Base-by-base conservation (phyloP, 306 rosid species). In the Malus asiatica region DNA sequence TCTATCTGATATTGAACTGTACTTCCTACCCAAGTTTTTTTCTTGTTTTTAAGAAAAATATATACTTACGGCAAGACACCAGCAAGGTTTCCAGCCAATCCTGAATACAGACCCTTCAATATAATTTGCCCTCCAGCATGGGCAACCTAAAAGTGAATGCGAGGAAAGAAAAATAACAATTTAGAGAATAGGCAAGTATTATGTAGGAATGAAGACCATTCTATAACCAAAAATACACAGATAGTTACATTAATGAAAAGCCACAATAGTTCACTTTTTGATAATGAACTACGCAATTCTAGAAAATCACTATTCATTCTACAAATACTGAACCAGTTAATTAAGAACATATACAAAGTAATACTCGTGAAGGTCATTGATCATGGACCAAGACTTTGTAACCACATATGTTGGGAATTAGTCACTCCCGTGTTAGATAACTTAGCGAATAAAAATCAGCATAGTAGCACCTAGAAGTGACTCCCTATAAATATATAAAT, bases 51-150 rank as follows among this genome's bases (percentile, higher is more conserved):
- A 52, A 29, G 19, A 48, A 76, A n/a, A 38, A 38, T 38, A 60
- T 70, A 29, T 74, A 81, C 88, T 72, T 77, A 84, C 88, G 83
- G 88, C 68, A 84, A 78, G 29, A 79, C 77, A 73, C 88, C 88
- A 59, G 73, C 79, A 70, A 84, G 85, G 59, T 84, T 84, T 59
- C 79, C 88, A 33, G 80, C 78, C 73, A 84, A 75, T 67, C 85
- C 88, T 38, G 85, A 81, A 81, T 84, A 84, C 25, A 84, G 76
- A 66, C 75, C 83, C 57, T 84, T 71, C 48, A 78, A 64, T 59
- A 75, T 62, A 52, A 84, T 68, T 53, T 76, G 75, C 48, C 83
- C 85, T 60, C 85, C 85, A 20, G 68, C 86, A 62, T 64, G 85
- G 62, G 80, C 80, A 59, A 52, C 83, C 81, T 85, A 58, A 48